A percentile compares a stretch with the other conserved stretches of the same genome.
These are phyloP conservation scores for Debaryomyces nepalensis DNA, from an alignment of 1,139 yeast species.

Conservation along the genomic window DNA sequence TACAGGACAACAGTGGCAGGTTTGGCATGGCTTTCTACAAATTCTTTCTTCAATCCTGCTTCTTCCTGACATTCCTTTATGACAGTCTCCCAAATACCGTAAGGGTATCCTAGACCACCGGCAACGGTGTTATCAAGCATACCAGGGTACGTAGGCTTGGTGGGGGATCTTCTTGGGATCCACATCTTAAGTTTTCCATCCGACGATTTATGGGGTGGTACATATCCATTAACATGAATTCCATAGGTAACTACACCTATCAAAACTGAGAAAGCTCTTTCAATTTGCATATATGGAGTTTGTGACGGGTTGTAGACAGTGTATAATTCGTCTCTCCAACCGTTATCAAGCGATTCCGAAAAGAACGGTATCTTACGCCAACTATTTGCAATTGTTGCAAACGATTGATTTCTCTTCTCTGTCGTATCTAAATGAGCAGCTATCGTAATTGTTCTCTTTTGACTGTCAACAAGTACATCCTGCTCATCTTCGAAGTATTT, in stretches of 20 bases:
- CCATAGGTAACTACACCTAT: conserved; percentile 92
- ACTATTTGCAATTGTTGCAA: conserved; percentile 46
- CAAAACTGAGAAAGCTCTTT: conserved; percentile 79
- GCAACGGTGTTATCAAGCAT: conserved; percentile 94
- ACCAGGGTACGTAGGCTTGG: conserved; percentile 87
- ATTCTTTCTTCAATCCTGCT: conserved; percentile 69
- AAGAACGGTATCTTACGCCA: conserved; percentile 49
- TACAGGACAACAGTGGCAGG: conserved; percentile 75
- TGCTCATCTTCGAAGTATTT: conserved; percentile 30
- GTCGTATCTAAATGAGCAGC: conserved; percentile 40
- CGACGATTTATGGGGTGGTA: conserved; percentile 42
- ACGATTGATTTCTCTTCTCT: conserved; percentile 50
- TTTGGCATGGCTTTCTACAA: conserved; percentile 49
- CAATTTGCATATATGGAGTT: conserved; percentile 67
- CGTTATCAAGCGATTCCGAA: conserved; percentile 51
- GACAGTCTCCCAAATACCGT: conserved; percentile 75
- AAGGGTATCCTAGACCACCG: conserved; percentile 89
- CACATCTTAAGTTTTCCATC: conserved; percentile 63
- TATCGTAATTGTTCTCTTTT: conserved; percentile 40
- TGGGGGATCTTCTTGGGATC: conserved; percentile 80
- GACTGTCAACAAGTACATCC: conserved; percentile 41
- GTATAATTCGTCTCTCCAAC: conserved; percentile 90
- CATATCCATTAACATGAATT: conserved; percentile 81
- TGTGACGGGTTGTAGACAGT: conserved; percentile 63
- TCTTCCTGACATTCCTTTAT: conserved; percentile 89